These are phyloP conservation scores for Aspergillus spinulosporus DNA, from an alignment of 2,329 filamentous ascomycete species.

Conservation along the genomic window DNA sequence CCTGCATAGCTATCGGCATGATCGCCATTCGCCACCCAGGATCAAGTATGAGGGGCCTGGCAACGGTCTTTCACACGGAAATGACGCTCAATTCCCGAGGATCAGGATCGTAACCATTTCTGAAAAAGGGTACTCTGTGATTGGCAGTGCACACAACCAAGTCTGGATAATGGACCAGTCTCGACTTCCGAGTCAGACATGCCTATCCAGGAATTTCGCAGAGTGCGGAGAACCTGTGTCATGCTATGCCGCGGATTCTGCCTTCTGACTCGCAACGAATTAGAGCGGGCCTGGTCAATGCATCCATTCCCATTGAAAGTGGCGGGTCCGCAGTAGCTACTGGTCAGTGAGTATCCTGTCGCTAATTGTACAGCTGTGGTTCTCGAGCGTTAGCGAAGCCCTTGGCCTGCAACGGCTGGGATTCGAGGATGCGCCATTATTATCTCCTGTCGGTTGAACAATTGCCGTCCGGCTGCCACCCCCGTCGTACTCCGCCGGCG, in stretches of 20 bases:
- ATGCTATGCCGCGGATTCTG: conserved; percentile 8
- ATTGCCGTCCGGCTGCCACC: neutral
- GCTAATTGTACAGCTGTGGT: neutral
- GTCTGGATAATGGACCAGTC: neutral
- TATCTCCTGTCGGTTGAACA: neutral
- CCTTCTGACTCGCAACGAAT: conserved; percentile 8
- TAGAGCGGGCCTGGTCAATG: conserved; percentile 2
- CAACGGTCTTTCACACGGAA: neutral
- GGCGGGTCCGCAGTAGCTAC: neutral
- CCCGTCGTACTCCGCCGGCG: neutral
- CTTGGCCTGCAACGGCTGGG: neutral
- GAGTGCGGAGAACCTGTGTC: conserved; percentile 10
- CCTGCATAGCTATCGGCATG: neutral
- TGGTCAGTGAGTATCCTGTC: neutral
- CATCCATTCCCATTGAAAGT: neutral
- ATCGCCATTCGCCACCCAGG: neutral
- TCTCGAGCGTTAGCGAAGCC: conserved; percentile 2
- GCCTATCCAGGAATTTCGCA: conserved; percentile 1
- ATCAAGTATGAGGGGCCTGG: neutral
- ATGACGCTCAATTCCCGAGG: neutral
- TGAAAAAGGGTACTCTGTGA: neutral
- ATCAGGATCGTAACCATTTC: neutral
- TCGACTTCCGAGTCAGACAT: conserved; percentile 12
- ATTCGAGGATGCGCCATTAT: neutral
- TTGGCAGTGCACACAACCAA: neutral